Evolutionary conservation across 2,329 filamentous ascomycete species (phyloP), one percentile per base, ranked within the genome.

Genomic region (Beauveria asiatica): DNA sequence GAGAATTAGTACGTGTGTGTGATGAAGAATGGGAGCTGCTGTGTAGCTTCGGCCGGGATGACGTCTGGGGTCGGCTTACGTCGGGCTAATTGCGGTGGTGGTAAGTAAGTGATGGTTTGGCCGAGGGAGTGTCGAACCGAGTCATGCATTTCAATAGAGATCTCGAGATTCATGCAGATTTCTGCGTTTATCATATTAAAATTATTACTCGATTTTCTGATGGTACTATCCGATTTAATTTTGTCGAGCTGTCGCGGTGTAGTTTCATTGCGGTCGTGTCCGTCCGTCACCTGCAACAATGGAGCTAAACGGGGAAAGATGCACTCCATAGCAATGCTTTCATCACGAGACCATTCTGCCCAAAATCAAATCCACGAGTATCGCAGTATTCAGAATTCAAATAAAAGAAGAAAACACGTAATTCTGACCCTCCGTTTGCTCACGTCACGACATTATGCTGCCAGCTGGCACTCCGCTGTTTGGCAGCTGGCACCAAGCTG

Each of bases 1-100:
- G 37, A 25, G 45, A 6, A 25, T 17, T 17, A 30, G 45, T 19
- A 16, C 2, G 33, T 37, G 33, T 42, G 56, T 44, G 37, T 10
- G 21, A 42, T 59, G 57, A 30, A 45, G 25, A n/a, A 13, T 45
- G 17, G 41, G 33, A 50, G 51, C 16, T 42, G 16, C 3, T 51
- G 19, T 21, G 41, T 23, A 39, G 37, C 19, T 37, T 59, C 49
- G 57, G 57, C 21, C 44, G 51, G 23, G 19, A 41, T 53, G 50
- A 53, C 41, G 41, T 59, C 49, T 41, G 49, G 17, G 50, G 21
- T 46, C 57, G 57, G 57, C 49, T 59, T 59, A 59, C 57, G 57
- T 59, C 57, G 57, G 57, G 57, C 49, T 23, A 59, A 59, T 52
- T 27, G 55, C 21, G 45, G 19, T 30, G 37, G 9, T 19, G 33